These are phyloP conservation scores for Alisma plantagoaquatica DNA, from an alignment of 106 monocot species.

Conservation along the genomic window DNA sequence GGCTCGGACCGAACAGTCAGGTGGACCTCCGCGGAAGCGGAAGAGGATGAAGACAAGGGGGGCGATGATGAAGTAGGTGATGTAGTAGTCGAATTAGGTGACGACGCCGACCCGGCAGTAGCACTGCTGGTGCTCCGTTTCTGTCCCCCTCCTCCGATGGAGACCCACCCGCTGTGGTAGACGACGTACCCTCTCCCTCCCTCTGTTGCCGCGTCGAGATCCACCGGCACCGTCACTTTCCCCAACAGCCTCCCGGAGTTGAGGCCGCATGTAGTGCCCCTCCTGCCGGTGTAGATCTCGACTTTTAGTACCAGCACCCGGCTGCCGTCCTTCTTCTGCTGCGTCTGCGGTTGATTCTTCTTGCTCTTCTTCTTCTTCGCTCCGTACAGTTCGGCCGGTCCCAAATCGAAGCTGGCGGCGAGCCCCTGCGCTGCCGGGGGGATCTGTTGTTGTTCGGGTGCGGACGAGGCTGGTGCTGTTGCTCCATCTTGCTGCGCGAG, in stretches of 20 bases:
- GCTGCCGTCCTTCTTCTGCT: no score
- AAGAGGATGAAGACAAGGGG: no score
- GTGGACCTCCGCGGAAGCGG: slow-evolving; percentile 20
- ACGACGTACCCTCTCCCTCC: slow-evolving; percentile 23
- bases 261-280: slow-evolving; percentile 68
- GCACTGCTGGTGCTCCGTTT: no score
- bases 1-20: slow-evolving; percentile 15
- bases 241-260: slow-evolving; percentile 72
- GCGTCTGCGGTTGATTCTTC: slow-evolving; percentile 23
- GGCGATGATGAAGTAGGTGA: no score
- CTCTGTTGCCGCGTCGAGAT: slow-evolving; percentile 43
- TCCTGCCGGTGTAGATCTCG: slow-evolving; percentile 65
- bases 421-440: slow-evolving; percentile 12
- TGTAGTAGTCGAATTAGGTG: no score
- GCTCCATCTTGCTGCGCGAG: no score
- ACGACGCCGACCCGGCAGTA: no score
- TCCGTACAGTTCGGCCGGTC: slow-evolving; percentile 34
- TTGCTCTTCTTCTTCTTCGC: no score
- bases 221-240: slow-evolving; percentile 49
- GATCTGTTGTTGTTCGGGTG: slow-evolving; percentile 16
- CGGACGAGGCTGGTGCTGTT: no score
- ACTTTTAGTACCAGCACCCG: slow-evolving; percentile 41
- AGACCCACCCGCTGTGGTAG: slow-evolving; percentile 27
- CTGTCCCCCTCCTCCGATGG: slow-evolving; percentile 16
- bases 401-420: slow-evolving; percentile 64